Evolutionary conservation across 371 early-diverging fungal genomes (phyloP), one percentile per base, ranked within the genome.

Genomic region (Rhizopus delemar): DNA sequence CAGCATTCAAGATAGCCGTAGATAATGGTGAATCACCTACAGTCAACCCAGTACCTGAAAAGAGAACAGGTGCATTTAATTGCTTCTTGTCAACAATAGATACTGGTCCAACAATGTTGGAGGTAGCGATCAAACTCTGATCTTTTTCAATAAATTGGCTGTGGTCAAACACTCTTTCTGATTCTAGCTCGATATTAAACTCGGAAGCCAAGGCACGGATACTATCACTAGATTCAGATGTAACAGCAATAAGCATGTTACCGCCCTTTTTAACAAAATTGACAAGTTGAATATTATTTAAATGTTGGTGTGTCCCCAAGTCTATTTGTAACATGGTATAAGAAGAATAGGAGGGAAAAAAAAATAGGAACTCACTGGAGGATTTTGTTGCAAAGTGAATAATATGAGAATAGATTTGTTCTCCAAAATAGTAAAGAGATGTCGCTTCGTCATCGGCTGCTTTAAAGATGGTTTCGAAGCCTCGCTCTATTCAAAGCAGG

Each of bases 251-350:
- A 8, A 98, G 59, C 41, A 96, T 70, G 69, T 96, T 97, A n/a
- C 97, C 98, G 36, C 97, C 97, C 31, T 82, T 77, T 50, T 93
- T 87, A 34, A 96, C 86, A 72, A 92, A 98, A 46, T 93, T 84
- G 51, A 94, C 74, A 12, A 98, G 73, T 38, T 81, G 58, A n/a
- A 73, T 66, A 38, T 81, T 82, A 50, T 60, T 75, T 48, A 90
- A 57, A 2, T 65, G 64, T 29, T 68, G 62, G 48, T 84, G 83
- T 52, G 84, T 76, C 16, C 57, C 77, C 66, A 71, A 41, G 8
- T 52, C 70, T 72, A 41, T 46, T 41, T 28, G 45, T 5, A 46
- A 16, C 13, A 6, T 5, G 9, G 9, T 12, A 16, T 46, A 5
- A 56, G 31, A 53, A 32, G 39, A 7, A 46, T 35, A 15, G 22